Conservation (phyloP, 2,329 filamentous ascomycete genomes). For the Exserohilum rostratum region DNA sequence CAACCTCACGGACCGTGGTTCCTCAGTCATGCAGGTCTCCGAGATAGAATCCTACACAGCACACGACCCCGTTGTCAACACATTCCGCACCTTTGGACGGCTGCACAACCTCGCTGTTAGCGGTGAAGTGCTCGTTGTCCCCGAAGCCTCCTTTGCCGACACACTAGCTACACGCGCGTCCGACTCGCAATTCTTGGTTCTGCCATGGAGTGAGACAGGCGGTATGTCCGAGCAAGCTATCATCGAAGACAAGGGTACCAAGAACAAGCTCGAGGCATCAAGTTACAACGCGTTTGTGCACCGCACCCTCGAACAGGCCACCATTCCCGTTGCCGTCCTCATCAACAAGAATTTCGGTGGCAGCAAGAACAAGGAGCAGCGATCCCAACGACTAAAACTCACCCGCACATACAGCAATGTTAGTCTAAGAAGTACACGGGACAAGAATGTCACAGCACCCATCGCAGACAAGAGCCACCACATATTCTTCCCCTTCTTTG, state of each 20-base stretch:
- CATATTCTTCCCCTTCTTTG: slow-evolving; percentile 86
- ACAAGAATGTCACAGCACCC: slow-evolving; percentile 61
- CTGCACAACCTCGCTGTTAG: slow-evolving; percentile 83
- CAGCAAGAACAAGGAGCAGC: slow-evolving; percentile 44
- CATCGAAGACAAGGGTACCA: slow-evolving; percentile 56
- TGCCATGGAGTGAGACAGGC: slow-evolving; percentile 90
- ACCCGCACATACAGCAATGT: slow-evolving; percentile 40
- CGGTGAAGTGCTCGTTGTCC: slow-evolving; percentile 79
- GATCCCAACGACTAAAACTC: slow-evolving; percentile 19
- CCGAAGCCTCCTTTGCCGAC: slow-evolving; percentile 78
- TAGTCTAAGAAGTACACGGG: slow-evolving; percentile 61
- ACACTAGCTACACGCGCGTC: slow-evolving; percentile 70
- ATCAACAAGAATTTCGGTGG: slow-evolving; percentile 74
- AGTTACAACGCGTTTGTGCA: slow-evolving; percentile 77
- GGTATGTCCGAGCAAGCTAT: slow-evolving; percentile 70
- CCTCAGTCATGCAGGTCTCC: slow-evolving; percentile 92
- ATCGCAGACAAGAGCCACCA: slow-evolving; percentile 75
- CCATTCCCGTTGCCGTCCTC: slow-evolving; percentile 76
- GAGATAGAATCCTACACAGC: slow-evolving; percentile 72
- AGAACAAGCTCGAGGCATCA: slow-evolving; percentile 64
- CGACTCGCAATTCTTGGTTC: slow-evolving; percentile 70
- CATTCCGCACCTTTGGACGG: slow-evolving; percentile 85
- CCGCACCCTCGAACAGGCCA: slow-evolving; percentile 66
- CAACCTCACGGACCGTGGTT: slow-evolving; percentile 89
- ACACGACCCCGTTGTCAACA: slow-evolving; percentile 83